Conservation (phyloP, 2,329 filamentous ascomycete species). For the Ampelomyces quisqualis region DNA sequence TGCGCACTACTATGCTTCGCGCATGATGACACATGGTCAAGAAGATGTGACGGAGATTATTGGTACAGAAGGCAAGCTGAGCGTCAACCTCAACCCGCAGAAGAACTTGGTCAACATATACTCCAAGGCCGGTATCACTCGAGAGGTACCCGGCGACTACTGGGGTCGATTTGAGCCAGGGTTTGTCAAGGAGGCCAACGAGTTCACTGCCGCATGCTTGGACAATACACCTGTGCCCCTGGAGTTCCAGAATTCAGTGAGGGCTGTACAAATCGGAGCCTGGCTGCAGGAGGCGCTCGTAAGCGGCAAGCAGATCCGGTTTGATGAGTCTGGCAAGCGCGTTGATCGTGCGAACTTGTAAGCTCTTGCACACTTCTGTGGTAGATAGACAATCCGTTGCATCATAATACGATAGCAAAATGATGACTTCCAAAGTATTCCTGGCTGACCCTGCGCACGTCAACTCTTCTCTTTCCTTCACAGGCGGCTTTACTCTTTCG, state of each 20-base stretch:
- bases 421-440: slow-evolving; percentile 53
- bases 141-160: slow-evolving; percentile 44
- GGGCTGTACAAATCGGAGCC: slow-evolving; percentile 43
- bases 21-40: slow-evolving; percentile 48
- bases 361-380: no score
- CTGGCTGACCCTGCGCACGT: slow-evolving; percentile 44
- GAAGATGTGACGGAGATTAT: slow-evolving; percentile 49
- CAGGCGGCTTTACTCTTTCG: no score
- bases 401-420: slow-evolving; percentile 54
- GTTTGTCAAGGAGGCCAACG: slow-evolving; percentile 45
- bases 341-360: slow-evolving; percentile 22
- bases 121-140: slow-evolving; percentile 36
- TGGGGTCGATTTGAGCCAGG: slow-evolving; percentile 46
- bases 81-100: slow-evolving; percentile 40
- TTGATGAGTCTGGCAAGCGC: slow-evolving; percentile 31
- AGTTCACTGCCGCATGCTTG: slow-evolving; percentile 43
- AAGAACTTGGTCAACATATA: slow-evolving; percentile 40
- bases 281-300: slow-evolving; percentile 60
- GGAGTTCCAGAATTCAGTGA: slow-evolving; percentile 38
- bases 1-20: slow-evolving; percentile 48
- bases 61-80: slow-evolving; percentile 49
- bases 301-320: slow-evolving; percentile 56
- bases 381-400: background rate
- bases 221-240: slow-evolving; percentile 42
- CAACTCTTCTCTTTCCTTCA: slow-evolving; percentile 40